phyloP scores from a whole-genome alignment of 805 yeast genomes.

The Schizosaccharomyces lindneri region DNA sequence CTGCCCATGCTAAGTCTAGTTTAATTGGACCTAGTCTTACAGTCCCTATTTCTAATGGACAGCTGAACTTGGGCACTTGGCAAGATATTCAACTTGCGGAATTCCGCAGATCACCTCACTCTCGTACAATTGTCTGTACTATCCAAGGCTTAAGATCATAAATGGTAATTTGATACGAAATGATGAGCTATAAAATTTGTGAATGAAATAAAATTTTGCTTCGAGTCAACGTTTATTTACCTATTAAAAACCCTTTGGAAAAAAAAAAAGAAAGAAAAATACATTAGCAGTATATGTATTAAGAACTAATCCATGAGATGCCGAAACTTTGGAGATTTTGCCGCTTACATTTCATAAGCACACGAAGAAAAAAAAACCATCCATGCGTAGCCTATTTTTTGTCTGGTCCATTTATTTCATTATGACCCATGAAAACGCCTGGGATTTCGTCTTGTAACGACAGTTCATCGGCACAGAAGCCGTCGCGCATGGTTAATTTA shows the following conservation, averaged over 20 bases:
- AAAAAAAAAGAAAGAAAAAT: not conserved
- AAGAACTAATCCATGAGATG: not conserved
- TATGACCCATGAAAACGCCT: not conserved
- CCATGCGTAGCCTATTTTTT: not conserved
- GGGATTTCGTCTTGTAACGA: not conserved
- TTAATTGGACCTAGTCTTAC: constrained; percentile 37
- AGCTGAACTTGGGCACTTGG: constrained; percentile 57
- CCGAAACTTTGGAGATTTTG: not conserved
- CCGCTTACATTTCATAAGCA: not conserved
- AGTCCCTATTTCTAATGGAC: constrained; percentile 47
- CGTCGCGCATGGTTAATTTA: not conserved
- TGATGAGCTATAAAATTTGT: not conserved
- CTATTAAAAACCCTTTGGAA: not conserved
- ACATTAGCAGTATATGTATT: not conserved
- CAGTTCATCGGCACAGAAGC: not conserved
- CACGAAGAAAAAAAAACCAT: not conserved
- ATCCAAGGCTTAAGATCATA: constrained; percentile 25
- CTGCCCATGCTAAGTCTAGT: constrained; percentile 48
- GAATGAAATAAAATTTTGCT: too few species aligned
- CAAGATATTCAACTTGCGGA: constrained; percentile 62
- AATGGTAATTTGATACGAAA: not conserved
- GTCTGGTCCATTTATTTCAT: not conserved
- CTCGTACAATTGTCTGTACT: constrained; percentile 46
- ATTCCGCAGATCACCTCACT: constrained; percentile 38
- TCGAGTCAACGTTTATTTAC: not conserved